These are phyloP conservation scores for Hypoxylon trugodes DNA, from an alignment of 495 filamentous ascomycete genomes.

Conservation along the genomic window DNA sequence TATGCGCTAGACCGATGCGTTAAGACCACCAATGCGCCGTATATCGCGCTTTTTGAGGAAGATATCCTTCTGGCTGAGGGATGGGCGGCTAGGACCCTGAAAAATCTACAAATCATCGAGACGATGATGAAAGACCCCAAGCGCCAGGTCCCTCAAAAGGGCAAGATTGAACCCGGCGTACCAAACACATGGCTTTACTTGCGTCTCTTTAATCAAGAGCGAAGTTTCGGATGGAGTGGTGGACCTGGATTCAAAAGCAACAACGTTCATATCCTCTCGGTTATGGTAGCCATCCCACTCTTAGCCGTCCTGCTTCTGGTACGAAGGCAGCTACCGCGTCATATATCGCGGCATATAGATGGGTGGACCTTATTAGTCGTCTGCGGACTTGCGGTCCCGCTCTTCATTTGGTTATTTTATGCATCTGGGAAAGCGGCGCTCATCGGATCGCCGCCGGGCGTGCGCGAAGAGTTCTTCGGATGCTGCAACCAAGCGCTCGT, in stretches of 20 bases:
- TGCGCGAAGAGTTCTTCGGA: slow-evolving; percentile 51
- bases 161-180: slow-evolving; percentile 28
- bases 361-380: slow-evolving; percentile 49
- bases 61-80: slow-evolving; percentile 58
- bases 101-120: slow-evolving; percentile 47
- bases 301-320: slow-evolving; percentile 23
- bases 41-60: slow-evolving; percentile 59
- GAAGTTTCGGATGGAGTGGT: slow-evolving; percentile 49
- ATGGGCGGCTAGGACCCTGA: slow-evolving; percentile 54
- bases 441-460: slow-evolving; percentile 49
- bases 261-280: slow-evolving; percentile 51
- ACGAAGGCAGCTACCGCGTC: slow-evolving; percentile 29
- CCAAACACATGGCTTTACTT: slow-evolving; percentile 57
- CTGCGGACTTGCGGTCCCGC: slow-evolving; percentile 48
- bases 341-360: slow-evolving; percentile 43
- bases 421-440: slow-evolving; percentile 58
- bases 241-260: slow-evolving; percentile 49
- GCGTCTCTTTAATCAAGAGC: slow-evolving; percentile 60
- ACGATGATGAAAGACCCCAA: slow-evolving; percentile 39
- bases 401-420: slow-evolving; percentile 51
- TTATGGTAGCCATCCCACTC: slow-evolving; percentile 33
- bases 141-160: slow-evolving; percentile 25
- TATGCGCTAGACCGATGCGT: slow-evolving; percentile 54
- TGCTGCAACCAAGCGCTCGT: slow-evolving; percentile 59
- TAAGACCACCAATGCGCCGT: slow-evolving; percentile 49